Evolutionary conservation across 2,329 filamentous ascomycete genomes (phyloP).

Genomic region (Colletotrichum chrysophilum): DNA sequence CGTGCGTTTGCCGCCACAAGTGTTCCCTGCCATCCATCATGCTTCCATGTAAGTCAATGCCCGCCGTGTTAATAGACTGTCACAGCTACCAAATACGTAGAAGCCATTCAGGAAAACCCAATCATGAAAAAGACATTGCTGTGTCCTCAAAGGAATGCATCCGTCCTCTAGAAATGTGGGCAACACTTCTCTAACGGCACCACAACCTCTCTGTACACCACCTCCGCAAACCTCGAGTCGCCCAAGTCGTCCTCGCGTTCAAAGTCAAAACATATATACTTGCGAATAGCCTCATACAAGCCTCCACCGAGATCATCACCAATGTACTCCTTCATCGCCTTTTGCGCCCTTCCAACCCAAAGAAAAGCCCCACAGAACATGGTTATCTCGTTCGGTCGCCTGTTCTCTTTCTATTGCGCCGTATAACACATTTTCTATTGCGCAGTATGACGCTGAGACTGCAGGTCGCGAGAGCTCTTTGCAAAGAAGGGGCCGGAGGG

Average conservation of each 20-base stretch:
- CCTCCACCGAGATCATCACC: not conserved
- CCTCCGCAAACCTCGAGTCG: not conserved
- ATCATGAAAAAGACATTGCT: not conserved
- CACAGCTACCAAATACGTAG: not conserved
- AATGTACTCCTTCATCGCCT: not conserved
- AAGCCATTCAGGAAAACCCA: not conserved
- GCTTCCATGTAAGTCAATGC: not conserved
- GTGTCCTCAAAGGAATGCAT: not conserved
- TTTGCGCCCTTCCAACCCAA: not conserved
- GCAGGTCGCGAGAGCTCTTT: not conserved
- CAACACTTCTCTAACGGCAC: conserved; percentile 25
- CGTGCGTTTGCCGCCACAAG: not conserved
- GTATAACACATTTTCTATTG: too few relatives aligned
- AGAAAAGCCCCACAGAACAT: not conserved
- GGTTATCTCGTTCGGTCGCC: not conserved
- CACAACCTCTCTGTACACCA: conserved; percentile 1
- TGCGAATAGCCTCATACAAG: not conserved
- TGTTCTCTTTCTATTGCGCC: too few relatives aligned
- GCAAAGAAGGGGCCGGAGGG: not conserved
- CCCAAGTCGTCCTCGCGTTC: not conserved
- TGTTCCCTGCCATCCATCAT: not conserved
- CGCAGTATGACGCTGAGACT: rapidly evolving
- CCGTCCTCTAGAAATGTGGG: not conserved
- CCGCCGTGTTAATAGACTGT: not conserved
- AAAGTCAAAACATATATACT: not conserved